Base-by-base conservation (phyloP, 345 rosid genomes). In the Xanthoceras sorbifolium region DNA sequence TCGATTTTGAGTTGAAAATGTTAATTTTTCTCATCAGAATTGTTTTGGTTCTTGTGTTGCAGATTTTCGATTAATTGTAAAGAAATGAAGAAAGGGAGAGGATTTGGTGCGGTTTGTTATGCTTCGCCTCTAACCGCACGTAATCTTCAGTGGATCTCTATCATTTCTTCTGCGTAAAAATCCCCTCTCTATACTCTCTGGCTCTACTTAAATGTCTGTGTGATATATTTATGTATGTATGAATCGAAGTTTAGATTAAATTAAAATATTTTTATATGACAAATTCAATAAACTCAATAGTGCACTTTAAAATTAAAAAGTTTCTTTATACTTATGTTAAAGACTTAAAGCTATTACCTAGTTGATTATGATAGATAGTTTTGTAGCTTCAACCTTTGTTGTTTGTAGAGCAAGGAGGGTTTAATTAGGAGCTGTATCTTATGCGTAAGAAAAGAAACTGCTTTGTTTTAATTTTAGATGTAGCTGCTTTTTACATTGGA, bases 71-170 rank as follows among this genome's bases (percentile, higher is more conserved):
- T 79, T 25, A 75, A 82, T 31, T 60, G 63, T 48, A 78, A 80
- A 72, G 64, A 84, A 75, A 66, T 34, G 52, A 86, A 70, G 83
- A 72, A 68, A 67, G 78, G 86, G 42, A 87, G 91, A 82, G 86
- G 89, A 76, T 83, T 76, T 3, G 76, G 90, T 71, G 87, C 85
- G 59, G 91, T 93, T 59, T 93, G 97, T 72, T 86, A 76, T 63
- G 90, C 96, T 48, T 84, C 86, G 60, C 89, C 91, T 40, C 57
- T 93, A 61, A 69, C 87, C 29, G 69, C 78, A 26, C 82, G 62
- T 36, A 92, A 81, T 80, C 85, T 96, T 63, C 98, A 91, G 84
- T 93, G 89, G 97, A 82, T 96, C 83, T 89, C 97, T 17, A 52
- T 89, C 14, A 54, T 92, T 55, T 85, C 93, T 64, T 89, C 96